These are phyloP conservation scores for Neopestalotiopsis sp. DNA, from an alignment of 2,329 filamentous ascomycete species.

Conservation along the genomic window DNA sequence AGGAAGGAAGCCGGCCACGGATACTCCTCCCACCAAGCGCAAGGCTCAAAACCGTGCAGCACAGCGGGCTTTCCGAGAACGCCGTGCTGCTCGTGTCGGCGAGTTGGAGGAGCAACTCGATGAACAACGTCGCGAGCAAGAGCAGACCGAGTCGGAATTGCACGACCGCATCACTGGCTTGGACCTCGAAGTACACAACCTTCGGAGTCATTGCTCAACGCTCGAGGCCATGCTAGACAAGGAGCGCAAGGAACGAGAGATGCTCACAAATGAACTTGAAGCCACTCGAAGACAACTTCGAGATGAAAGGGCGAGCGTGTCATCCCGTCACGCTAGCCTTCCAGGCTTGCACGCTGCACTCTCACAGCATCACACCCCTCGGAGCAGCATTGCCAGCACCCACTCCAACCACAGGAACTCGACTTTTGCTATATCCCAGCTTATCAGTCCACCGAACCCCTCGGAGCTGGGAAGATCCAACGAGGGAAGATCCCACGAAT, in stretches of 20 bases:
- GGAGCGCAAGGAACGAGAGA: slow-evolving; percentile 55
- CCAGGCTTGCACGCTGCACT: slow-evolving; percentile 23
- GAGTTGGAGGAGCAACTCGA: slow-evolving; percentile 73
- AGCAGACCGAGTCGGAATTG: slow-evolving; percentile 61
- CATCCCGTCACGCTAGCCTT: slow-evolving; percentile 35
- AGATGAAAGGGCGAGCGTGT: slow-evolving; percentile 27
- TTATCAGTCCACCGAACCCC: slow-evolving; percentile 58
- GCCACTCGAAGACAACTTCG: slow-evolving; percentile 30
- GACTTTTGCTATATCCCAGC: slow-evolving; percentile 61
- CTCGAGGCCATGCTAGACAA: slow-evolving; percentile 68
- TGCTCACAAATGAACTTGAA: slow-evolving; percentile 34
- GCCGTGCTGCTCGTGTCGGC: slow-evolving; percentile 82
- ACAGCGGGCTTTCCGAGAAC: slow-evolving; percentile 87
- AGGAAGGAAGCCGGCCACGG: slow-evolving; percentile 90
- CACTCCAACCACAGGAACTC: slow-evolving; percentile 35
- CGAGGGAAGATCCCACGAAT: slow-evolving; percentile 36
- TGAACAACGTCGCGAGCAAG: slow-evolving; percentile 60
- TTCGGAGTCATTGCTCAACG: slow-evolving; percentile 64
- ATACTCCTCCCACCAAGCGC: slow-evolving; percentile 89
- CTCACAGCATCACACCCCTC: slow-evolving; percentile 33
- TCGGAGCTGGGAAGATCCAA: slow-evolving; percentile 25
- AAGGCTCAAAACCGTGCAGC: slow-evolving; percentile 94
- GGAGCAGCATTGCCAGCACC: slow-evolving; percentile 32
- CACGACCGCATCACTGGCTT: slow-evolving; percentile 62
- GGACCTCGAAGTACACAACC: slow-evolving; percentile 70